These are phyloP conservation scores for Magnusiomyces tetraspermus DNA, from an alignment of 1,139 yeast species.

Conservation along the genomic window DNA sequence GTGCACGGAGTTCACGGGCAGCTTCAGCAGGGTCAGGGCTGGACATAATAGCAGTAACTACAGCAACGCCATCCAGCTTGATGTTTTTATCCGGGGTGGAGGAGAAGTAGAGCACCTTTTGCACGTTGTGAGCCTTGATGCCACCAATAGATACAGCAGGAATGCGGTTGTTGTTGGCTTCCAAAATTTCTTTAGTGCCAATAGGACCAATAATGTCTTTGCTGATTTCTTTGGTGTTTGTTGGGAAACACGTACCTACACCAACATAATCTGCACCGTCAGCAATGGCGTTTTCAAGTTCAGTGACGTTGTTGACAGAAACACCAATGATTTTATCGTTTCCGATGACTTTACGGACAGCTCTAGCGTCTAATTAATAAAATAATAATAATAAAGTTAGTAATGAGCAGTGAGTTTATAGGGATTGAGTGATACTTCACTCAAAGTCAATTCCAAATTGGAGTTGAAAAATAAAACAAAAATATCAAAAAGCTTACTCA, in stretches of 20 bases:
- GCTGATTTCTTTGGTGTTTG: slow-evolving; percentile 57
- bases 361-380: slow-evolving; percentile 32
- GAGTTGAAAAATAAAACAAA: background rate
- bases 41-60: slow-evolving; percentile 83
- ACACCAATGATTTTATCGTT: slow-evolving; percentile 71
- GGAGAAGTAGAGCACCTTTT: slow-evolving; percentile 46
- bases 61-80: slow-evolving; percentile 67
- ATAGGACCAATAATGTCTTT: slow-evolving; percentile 52
- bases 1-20: slow-evolving; percentile 32
- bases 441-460: no score
- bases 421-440: background rate
- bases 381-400: background rate
- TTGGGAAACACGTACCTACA: slow-evolving; percentile 71
- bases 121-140: slow-evolving; percentile 54
- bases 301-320: slow-evolving; percentile 53
- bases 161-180: slow-evolving; percentile 31
- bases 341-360: slow-evolving; percentile 59
- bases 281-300: slow-evolving; percentile 45
- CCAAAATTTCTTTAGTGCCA: slow-evolving; percentile 52
- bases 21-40: slow-evolving; percentile 47
- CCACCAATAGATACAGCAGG: slow-evolving; percentile 83
- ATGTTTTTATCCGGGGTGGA: slow-evolving; percentile 36
- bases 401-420: no score
- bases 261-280: slow-evolving; percentile 68
- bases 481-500: slow-evolving; percentile 35